These are phyloP conservation scores for Thamnidium elegans DNA, from an alignment of 192 early-diverging fungal species.

Conservation along the genomic window DNA sequence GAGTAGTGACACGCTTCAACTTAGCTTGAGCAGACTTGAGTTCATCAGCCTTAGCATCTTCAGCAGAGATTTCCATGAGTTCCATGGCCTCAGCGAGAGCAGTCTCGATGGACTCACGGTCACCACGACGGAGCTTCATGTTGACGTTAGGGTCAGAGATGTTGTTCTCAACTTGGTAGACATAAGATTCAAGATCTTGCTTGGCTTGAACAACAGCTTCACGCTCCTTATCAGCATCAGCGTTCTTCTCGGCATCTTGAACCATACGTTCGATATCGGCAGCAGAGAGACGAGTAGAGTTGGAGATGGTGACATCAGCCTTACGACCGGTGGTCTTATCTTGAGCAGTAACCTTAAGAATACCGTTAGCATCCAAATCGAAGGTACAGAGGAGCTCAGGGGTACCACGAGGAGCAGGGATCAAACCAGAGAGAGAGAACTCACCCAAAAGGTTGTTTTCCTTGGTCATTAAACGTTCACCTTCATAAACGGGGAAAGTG, in stretches of 20 bases:
- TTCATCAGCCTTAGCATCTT: conserved; percentile 58
- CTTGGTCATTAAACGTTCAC: conserved; percentile 84
- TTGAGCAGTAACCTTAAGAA: conserved; percentile 85
- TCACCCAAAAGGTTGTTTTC: conserved; percentile 90
- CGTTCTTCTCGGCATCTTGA: conserved; percentile 84
- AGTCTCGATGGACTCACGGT: conserved; percentile 68
- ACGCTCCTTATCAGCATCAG: conserved; percentile 71
- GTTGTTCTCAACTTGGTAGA: conserved; percentile 59
- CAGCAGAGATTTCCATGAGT: conserved; percentile 61
- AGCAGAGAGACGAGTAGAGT: conserved; percentile 86
- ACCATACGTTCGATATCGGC: conserved; percentile 95
- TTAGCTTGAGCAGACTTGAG: conserved; percentile 66
- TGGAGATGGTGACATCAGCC: conserved; percentile 92
- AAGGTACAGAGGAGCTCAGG: conserved; percentile 82
- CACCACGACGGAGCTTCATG: conserved; percentile 69
- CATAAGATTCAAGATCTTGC: conserved; percentile 75
- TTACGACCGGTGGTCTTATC: conserved; percentile 91
- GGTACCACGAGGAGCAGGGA: conserved; percentile 74
- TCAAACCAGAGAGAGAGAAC: conserved; percentile 77
- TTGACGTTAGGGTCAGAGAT: conserved; percentile 65
- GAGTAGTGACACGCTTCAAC: conserved; percentile 66
- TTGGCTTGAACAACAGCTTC: conserved; percentile 76
- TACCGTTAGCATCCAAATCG: conserved; percentile 84
- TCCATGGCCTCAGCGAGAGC: conserved; percentile 78
- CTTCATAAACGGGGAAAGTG: conserved; percentile 83